Evolutionary conservation across 306 rosid genomes (phyloP), one percentile per base, ranked within the genome.

Genomic region (Nissolia schottii): DNA sequence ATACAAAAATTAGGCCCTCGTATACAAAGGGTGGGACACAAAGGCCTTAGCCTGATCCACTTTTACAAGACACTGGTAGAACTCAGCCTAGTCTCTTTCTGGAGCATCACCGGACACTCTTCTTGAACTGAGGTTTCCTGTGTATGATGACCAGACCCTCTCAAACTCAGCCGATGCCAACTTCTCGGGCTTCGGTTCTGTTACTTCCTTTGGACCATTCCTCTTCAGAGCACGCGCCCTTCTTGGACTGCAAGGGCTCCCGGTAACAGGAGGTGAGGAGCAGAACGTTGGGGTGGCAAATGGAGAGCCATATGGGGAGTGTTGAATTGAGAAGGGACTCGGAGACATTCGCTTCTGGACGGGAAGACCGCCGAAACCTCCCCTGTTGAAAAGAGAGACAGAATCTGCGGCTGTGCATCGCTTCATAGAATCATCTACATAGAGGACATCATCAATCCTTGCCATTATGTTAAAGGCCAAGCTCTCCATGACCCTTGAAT

Each of bases 401-500:
- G 97, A 81, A 63, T 93, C 92, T 25, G 90, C 87, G 4, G 83
- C 88, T 15, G 86, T 88, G 22, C 93, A 85, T 59, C 80, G 84
- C 79, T 88, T 90, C n/a, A 83, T 82, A 16, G 90, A 88, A 72
- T 93, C 97, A 46, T 93, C 97, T 12, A 81, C 97, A 2, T 81
- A 93, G 34, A 93, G 87, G 60, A 93, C 92, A 43, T 93, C 98
- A 70, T 93, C 98, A 1, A 93, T 90, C 73, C 98, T 83, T 38
- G 98, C 97, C 93, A 87, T 90, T 61, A 93, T 87, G 88, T 93
- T 93, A 25, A 93, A 93, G 6, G 98, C 98, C 77, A 93, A 84
- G 80, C 98, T 93, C 87, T 93, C 98, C 86, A 77, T 90, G 65
- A 93, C 98, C 85, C 98, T 89, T 3, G 98, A 93, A 86, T 93